Percentiles rank a stretch among this genome's conserved stretches.
Evolutionary conservation across 2,329 filamentous ascomycete species (phyloP).

Genomic region (Dactylellina sp.): DNA sequence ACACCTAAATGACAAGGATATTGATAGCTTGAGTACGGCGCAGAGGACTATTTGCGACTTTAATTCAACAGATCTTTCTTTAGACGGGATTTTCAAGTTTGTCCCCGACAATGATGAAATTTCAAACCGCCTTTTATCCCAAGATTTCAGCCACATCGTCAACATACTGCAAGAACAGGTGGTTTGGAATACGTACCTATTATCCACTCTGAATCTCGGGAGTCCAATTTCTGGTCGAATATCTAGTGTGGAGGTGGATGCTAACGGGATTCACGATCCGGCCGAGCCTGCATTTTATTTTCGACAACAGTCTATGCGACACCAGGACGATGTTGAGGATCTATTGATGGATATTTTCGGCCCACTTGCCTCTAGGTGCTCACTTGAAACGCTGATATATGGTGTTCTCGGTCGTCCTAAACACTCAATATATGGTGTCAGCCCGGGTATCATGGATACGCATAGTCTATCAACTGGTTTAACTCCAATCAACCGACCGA

Average conservation of each 20-base stretch:
- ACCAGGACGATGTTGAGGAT: constrained; percentile 50
- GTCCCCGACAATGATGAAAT: constrained; percentile 50
- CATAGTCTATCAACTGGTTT: constrained; percentile 32
- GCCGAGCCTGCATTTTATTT: constrained; percentile 27
- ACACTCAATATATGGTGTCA: constrained; percentile 43
- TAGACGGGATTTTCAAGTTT: constrained; percentile 46
- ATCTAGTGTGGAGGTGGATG: constrained; percentile 44
- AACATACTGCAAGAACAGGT: constrained; percentile 44
- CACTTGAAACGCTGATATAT: constrained; percentile 42
- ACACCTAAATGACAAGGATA: constrained; percentile 45
- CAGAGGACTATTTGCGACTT: constrained; percentile 46
- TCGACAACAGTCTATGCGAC: constrained; percentile 21
- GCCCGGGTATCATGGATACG: constrained; percentile 38
- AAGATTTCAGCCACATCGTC: constrained; percentile 48
- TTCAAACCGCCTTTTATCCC: constrained; percentile 30
- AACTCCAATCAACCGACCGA: constrained; percentile 46
- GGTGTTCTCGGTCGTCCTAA: constrained; percentile 38
- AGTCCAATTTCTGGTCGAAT: constrained; percentile 28
- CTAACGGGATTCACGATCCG: constrained; percentile 32
- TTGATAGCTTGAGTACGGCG: constrained; percentile 37
- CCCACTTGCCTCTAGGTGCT: constrained; percentile 33
- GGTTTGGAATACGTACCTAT: constrained; percentile 53
- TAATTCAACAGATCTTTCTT: constrained; percentile 18
- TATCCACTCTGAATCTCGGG: constrained; percentile 27
- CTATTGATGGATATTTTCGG: constrained; percentile 40